phyloP scores from a whole-genome alignment of 148 eudicot species.

The Suaeda aralocaspica region DNA sequence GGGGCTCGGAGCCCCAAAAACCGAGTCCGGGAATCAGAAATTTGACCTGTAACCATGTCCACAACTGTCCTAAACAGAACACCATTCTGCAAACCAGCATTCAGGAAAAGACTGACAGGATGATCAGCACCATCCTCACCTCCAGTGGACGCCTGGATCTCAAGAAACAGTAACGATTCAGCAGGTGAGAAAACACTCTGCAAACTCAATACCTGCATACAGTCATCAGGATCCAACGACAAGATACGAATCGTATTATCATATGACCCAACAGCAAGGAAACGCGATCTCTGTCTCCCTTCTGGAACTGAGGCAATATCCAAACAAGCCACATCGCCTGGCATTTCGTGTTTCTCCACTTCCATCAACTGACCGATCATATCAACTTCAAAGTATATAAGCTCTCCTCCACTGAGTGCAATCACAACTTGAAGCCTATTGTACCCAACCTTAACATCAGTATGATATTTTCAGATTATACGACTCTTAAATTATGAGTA shows the following conservation, averaged over 20 bases:
- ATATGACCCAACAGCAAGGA: constrained; percentile 94
- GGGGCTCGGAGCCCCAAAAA: constrained; percentile 90
- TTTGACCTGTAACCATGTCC: constrained; percentile 96
- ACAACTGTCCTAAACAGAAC: constrained; percentile 94
- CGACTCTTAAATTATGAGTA: no score
- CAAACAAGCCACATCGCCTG: constrained; percentile 97
- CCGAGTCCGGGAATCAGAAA: constrained; percentile 94
- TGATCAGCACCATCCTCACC: constrained; percentile 99
- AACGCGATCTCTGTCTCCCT: constrained; percentile 90
- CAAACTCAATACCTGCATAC: constrained; percentile 87
- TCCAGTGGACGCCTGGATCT: constrained; percentile 91
- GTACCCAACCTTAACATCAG: constrained; percentile 91
- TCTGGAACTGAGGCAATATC: constrained; percentile 99
- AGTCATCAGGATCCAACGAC: constrained; percentile 91
- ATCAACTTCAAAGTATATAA: constrained; percentile 94
- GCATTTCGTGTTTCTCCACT: constrained; percentile 93
- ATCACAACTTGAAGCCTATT: constrained; percentile 93
- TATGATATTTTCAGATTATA: no score
- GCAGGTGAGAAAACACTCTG: constrained; percentile 98
- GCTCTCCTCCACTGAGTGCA: constrained; percentile 96
- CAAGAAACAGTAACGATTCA: constrained; percentile 89
- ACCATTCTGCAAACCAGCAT: constrained; percentile 91
- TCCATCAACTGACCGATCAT: constrained; percentile 92
- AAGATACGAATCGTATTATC: constrained; percentile 93
- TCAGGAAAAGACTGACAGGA: constrained; percentile 93